Percentiles rank a stretch among this genome's conserved stretches.
phyloP scores from a whole-genome alignment of 306 rosid species.

The Vigna hirtella region DNA sequence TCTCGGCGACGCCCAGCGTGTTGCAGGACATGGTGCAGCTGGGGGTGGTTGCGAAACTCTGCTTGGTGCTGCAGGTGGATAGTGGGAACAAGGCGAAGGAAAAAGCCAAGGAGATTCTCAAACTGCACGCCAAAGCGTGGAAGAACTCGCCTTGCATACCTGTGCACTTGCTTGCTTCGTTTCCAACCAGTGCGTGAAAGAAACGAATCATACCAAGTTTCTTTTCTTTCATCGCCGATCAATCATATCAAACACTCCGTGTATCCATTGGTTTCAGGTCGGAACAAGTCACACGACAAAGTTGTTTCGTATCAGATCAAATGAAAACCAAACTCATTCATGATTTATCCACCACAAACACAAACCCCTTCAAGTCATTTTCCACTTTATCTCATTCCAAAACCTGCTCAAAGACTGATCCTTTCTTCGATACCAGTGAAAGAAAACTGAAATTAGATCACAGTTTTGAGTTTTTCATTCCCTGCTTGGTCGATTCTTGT shows the following conservation, averaged over 20 bases:
- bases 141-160: constrained; percentile 72
- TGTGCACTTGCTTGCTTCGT: constrained; percentile 52
- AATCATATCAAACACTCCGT: no score
- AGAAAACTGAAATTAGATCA: neutral
- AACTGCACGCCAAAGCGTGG: constrained; percentile 68
- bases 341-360: no score
- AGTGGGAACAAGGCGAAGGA: constrained; percentile 77
- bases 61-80: constrained; percentile 74
- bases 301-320: no score
- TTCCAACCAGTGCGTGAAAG: constrained; percentile 40
- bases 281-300: no score
- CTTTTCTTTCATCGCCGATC: neutral
- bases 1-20: constrained; percentile 56
- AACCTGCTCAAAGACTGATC: neutral
- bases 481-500: neutral
- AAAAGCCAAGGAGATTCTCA: constrained; percentile 76
- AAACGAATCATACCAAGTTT: neutral
- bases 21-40: constrained; percentile 74
- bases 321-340: no score
- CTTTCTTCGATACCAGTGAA: neutral
- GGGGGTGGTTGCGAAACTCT: constrained; percentile 79
- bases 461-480: constrained; percentile 6
- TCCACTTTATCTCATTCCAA: no score
- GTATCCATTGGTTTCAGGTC: no score
- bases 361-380: no score